Conservation (phyloP, 306 rosid species). For the Lablab purpureus region DNA sequence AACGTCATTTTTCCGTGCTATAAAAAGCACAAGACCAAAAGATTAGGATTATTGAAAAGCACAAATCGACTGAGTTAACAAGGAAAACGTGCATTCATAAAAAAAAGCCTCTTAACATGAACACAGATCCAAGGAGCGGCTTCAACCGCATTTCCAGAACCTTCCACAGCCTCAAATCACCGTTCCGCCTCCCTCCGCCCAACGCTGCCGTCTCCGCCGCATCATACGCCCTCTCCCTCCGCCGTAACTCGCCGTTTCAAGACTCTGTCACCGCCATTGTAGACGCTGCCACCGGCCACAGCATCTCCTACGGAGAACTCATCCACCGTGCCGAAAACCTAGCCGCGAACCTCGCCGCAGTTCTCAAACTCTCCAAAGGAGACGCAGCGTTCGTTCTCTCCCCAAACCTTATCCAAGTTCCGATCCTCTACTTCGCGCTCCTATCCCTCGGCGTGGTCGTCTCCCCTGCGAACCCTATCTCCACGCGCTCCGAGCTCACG, state of each 20-base stretch:
- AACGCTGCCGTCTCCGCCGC: conserved; percentile 50
- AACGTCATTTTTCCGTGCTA: too few species aligned
- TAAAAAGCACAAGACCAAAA: too few species aligned
- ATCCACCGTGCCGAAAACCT: conserved; percentile 46
- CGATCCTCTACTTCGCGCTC: conserved; percentile 66
- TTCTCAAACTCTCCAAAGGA: conserved; percentile 54
- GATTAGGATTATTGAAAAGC: too few species aligned
- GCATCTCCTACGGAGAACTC: conserved; percentile 51
- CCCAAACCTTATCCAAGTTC: conserved; percentile 48
- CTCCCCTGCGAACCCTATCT: conserved; percentile 62
- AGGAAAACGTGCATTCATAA: too few species aligned
- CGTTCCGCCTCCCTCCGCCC: conserved; percentile 56
- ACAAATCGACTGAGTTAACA: too few species aligned
- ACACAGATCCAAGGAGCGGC: conserved; percentile 52
- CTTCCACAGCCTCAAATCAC: conserved; percentile 58
- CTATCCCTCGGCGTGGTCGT: conserved; percentile 61
- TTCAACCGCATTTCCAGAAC: conserved; percentile 53
- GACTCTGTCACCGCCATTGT: conserved; percentile 51
- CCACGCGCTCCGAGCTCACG: conserved; percentile 54
- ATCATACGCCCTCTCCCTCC: conserved; percentile 50
- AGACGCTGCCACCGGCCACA: conserved; percentile 47
- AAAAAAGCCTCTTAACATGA: too few species aligned
- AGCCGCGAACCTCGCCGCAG: conserved; percentile 50
- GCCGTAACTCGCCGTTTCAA: conserved; percentile 45
- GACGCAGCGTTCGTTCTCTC: conserved; percentile 58